A percentile compares a stretch with the other conserved stretches of the same genome.
phyloP scores from a whole-genome alignment of 2,329 filamentous ascomycete species.

The Fusarium virguliforme region DNA sequence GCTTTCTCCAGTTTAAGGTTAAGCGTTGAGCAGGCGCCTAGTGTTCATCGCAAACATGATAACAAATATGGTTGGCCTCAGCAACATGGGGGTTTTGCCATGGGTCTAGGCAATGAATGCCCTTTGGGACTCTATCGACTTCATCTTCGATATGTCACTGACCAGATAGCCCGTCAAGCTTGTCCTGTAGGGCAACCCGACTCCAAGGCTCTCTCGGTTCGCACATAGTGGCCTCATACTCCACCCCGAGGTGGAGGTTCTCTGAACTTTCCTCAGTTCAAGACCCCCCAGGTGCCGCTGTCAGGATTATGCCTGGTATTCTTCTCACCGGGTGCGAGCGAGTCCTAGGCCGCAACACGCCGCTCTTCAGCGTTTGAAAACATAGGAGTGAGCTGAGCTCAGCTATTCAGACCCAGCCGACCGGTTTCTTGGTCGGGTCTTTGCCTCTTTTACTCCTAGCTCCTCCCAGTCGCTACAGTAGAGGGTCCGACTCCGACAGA shows the following conservation, averaged over 20 bases:
- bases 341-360: conserved; percentile 5
- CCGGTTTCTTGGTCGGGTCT: neutral
- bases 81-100: conserved; percentile 5
- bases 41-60: conserved; percentile 2
- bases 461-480: neutral
- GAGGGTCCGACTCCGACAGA: neutral
- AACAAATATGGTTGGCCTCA: neutral
- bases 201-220: conserved; percentile 15
- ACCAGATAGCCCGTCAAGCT: conserved; percentile 3
- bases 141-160: conserved; percentile 7
- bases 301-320: conserved; percentile 28
- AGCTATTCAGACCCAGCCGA: neutral
- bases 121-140: neutral
- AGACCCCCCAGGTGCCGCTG: conserved; percentile 29
- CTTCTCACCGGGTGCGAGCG: neutral
- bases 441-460: conserved; percentile 4
- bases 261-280: conserved; percentile 19
- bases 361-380: neutral
- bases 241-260: conserved; percentile 38
- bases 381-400: conserved; percentile 1
- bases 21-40: neutral
- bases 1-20: neutral
- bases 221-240: conserved; percentile 34
- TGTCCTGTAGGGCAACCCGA: conserved; percentile 11
- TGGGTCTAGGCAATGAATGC: neutral